Evolutionary conservation across 2,329 filamentous ascomycete species (phyloP).

Genomic region (Albifimbria verrucaria): DNA sequence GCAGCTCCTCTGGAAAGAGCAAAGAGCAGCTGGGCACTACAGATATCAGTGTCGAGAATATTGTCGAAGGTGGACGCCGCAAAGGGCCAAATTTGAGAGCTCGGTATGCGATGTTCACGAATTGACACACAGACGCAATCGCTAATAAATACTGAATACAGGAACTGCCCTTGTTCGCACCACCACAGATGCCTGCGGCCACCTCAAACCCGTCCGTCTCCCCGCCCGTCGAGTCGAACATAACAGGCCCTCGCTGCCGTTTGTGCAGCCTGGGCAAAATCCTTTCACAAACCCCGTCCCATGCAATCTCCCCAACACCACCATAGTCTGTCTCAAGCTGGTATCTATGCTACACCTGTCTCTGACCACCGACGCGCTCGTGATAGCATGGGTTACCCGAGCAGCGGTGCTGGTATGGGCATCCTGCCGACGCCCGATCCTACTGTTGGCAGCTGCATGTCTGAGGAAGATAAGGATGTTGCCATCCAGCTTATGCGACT

Average conservation of each 20-base stretch:
- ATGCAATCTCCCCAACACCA: slow-evolving; percentile 80
- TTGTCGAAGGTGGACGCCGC: slow-evolving; percentile 91
- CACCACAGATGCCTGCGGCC: slow-evolving; percentile 86
- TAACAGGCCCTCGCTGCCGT: slow-evolving; percentile 70
- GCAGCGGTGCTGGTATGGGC: slow-evolving; percentile 39
- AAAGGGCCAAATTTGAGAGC: slow-evolving; percentile 95
- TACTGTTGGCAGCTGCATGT: slow-evolving; percentile 96
- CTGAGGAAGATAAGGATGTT: slow-evolving; percentile 90
- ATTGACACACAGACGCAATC: slow-evolving; percentile 10
- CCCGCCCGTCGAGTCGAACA: slow-evolving; percentile 79
- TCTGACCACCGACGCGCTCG: slow-evolving; percentile 64
- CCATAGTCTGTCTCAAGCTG: slow-evolving; percentile 43
- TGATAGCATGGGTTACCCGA: slow-evolving; percentile 56
- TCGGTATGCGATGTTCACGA: slow-evolving; percentile 65
- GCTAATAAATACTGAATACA: slow-evolving; percentile 41
- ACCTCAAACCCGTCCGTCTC: slow-evolving; percentile 98
- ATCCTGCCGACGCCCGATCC: slow-evolving; percentile 91
- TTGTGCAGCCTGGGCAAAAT: slow-evolving; percentile 71
- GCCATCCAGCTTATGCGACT: slow-evolving; percentile 95
- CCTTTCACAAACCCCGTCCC: slow-evolving; percentile 73
- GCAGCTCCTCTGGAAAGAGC: slow-evolving; percentile 67
- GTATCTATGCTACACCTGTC: slow-evolving; percentile 60
- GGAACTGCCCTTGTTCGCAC: slow-evolving; percentile 94
- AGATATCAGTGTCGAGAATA: slow-evolving; percentile 97
- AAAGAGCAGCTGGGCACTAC: slow-evolving; percentile 90